A percentile compares a stretch with the other conserved stretches of the same genome.
These are phyloP conservation scores for Cyberlindnera saturnus DNA, from an alignment of 805 yeast species.

Conservation along the genomic window DNA sequence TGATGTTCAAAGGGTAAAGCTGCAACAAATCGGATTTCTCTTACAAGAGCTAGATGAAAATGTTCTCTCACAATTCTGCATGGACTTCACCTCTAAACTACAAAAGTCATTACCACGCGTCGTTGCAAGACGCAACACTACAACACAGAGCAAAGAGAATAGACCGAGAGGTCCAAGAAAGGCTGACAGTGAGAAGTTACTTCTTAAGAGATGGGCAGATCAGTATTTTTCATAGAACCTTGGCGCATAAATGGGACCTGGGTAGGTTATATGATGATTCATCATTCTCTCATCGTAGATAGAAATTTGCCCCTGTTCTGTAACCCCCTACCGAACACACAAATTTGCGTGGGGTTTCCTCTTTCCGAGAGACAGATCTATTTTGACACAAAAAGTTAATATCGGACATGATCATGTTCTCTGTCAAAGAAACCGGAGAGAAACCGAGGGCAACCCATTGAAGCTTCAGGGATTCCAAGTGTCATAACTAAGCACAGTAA, in stretches of 20 bases:
- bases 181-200: slow-evolving; percentile 33
- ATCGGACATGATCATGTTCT: no score
- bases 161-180: slow-evolving; percentile 11
- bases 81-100: not conserved
- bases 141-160: not conserved
- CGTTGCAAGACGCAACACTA: not conserved
- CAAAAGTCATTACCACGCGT: not conserved
- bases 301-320: no score
- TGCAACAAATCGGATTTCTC: slow-evolving; percentile 11
- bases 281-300: no score
- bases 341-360: no score
- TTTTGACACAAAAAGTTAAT: no score
- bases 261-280: no score
- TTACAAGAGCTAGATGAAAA: slow-evolving; percentile 14
- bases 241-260: not conserved
- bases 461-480: not conserved
- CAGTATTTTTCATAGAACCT: slow-evolving; percentile 17
- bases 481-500: not conserved
- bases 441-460: no score
- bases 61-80: slow-evolving; percentile 1
- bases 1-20: slow-evolving; percentile 10
- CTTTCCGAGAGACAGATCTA: no score
- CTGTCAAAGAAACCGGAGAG: no score
- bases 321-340: no score
- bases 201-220: slow-evolving; percentile 46